Evolutionary conservation across 2,329 filamentous ascomycete genomes (phyloP), one percentile per base, ranked within the genome.

Genomic region (Ascochyta rabiei): DNA sequence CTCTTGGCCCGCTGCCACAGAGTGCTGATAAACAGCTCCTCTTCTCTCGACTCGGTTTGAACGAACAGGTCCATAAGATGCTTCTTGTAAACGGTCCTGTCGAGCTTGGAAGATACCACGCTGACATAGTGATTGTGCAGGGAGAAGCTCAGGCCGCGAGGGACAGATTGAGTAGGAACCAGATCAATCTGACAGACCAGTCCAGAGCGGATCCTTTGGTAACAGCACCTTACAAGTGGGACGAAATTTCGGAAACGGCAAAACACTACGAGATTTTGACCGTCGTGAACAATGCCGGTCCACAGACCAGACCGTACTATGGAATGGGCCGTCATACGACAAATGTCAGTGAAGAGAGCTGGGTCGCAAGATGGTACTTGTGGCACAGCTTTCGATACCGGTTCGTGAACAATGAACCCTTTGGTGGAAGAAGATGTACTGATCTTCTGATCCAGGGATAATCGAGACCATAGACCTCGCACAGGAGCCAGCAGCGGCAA

Each of bases 381-480:
- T 82, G 79, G 79, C 80, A 81, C 61, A 78, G 79, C 54, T 81
- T 81, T 57, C 76, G 80, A n/a, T 80, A 77, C 57, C 60, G 65
- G 65, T 68, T 48, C 6, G 62, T 54, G 5, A 10, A 16, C 9
- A n/a, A 30, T 4, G 1, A 1, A 10, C n/a, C 5, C 26, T 26
- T 8, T 26, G 8, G 7, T 18, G 8, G 24, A 24, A 10, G 1
- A 40, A 19, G 5, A 15, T n/a, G 23, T 38, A 24, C 37, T 55
- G 42, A 49, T 13, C 9, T 19, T 8, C 7, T 12, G 44, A 35
- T 8, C 16, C 31, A 75, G 79, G 47, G 77, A 79, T 55, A 67
- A 68, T 37, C 61, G 68, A 49, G 63, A 63, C 37, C 61, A 62
- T 34, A 55, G 60, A 26, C 37, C 54, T 21, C 57, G 55, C 6